These are phyloP conservation scores for Cynara cardunculus DNA, from an alignment of 129 eudicot species.

Conservation along the genomic window DNA sequence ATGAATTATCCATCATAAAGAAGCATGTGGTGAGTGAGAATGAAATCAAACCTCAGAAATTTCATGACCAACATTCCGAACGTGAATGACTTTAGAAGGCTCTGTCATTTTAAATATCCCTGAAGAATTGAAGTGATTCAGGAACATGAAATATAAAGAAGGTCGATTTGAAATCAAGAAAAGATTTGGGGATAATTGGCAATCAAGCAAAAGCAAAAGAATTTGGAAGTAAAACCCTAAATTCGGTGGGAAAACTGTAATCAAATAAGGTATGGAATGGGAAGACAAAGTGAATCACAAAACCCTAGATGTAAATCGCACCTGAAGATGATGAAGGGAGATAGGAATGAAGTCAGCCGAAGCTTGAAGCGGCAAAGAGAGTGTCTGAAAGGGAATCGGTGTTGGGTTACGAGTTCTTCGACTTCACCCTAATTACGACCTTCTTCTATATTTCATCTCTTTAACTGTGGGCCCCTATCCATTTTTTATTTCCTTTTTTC, in stretches of 20 bases:
- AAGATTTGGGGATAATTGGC: background rate
- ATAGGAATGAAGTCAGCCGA: background rate
- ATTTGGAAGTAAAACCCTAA: conserved; percentile 22
- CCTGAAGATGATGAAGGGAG: background rate
- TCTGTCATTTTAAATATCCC: conserved; percentile 62
- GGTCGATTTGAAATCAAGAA: background rate
- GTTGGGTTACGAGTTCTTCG: conserved; percentile 3
- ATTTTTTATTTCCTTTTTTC: background rate
- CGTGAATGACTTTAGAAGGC: conserved; percentile 95
- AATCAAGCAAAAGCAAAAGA: background rate
- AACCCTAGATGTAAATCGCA: background rate
- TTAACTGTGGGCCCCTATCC: background rate
- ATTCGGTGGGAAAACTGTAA: background rate
- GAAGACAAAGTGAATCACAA: background rate
- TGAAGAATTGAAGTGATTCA: conserved; percentile 9
- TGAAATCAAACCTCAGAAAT: conserved; percentile 65
- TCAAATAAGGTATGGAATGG: background rate
- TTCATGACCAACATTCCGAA: conserved; percentile 98
- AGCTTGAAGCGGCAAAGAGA: conserved; percentile 15
- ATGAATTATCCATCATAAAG: too few species aligned
- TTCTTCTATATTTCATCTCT: background rate
- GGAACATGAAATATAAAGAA: background rate
- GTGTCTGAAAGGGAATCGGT: background rate
- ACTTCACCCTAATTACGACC: conserved; percentile 9
- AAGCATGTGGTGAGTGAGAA: background rate